Evolutionary conservation across 2,329 filamentous ascomycete species (phyloP).

Genomic region (Trichoderma koningiopsis): DNA sequence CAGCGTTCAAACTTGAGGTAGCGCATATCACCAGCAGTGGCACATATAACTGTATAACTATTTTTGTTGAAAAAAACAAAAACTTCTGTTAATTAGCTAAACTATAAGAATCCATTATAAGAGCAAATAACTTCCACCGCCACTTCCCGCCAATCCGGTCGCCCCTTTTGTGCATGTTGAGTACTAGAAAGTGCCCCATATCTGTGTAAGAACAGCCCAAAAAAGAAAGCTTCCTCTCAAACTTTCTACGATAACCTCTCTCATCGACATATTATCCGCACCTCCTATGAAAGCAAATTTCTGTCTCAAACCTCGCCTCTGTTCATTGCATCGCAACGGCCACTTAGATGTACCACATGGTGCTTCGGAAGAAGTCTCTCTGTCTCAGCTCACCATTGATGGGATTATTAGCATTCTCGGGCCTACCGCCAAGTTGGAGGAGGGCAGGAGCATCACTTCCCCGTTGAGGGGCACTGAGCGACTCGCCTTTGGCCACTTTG

Average conservation of each 20-base stretch:
- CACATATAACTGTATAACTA: neutral
- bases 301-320: neutral
- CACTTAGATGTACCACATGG: constrained; percentile 50
- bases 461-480: constrained; percentile 30
- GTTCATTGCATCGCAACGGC: neutral
- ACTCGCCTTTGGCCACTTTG: constrained; percentile 44
- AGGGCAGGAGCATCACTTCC: constrained; percentile 36
- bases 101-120: neutral
- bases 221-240: neutral
- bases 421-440: constrained; percentile 37
- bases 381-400: constrained; percentile 37
- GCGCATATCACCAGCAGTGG: neutral
- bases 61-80: neutral
- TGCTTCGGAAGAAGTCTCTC: constrained; percentile 41
- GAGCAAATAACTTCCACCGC: constrained; percentile 38
- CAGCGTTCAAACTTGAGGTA: neutral
- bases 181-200: constrained; percentile 1
- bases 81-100: constrained; percentile 15
- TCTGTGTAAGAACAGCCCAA: neutral
- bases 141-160: constrained; percentile 41
- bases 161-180: constrained; percentile 35
- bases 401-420: constrained; percentile 29
- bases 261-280: neutral
- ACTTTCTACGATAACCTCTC: neutral
- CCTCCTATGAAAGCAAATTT: neutral